Percentiles rank a stretch among this genome's conserved stretches.
Conservation (phyloP, 2,329 filamentous ascomycete species). For the Botryotinia convoluta region DNA sequence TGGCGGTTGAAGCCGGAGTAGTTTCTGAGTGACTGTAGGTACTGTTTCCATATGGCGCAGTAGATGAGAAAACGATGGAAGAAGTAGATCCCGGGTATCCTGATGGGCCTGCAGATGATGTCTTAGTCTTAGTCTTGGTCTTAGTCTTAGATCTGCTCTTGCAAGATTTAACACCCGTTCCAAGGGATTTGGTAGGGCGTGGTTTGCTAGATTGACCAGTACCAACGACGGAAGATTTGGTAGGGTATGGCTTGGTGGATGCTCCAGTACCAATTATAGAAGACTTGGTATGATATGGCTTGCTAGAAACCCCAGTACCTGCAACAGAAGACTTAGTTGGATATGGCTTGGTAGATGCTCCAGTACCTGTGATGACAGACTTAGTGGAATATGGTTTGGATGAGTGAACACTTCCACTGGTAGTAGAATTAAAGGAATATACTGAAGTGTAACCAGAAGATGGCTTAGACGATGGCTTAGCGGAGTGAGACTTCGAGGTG, state of each 20-base stretch:
- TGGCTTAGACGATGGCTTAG: not conserved
- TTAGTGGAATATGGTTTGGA: not conserved
- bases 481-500: not conserved
- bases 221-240: not conserved
- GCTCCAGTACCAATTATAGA: not conserved
- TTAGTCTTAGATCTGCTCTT: not conserved
- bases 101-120: not conserved
- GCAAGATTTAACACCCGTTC: not conserved
- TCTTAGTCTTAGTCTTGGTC: slow-evolving; percentile 21
- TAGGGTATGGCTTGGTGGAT: not conserved
- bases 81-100: not conserved
- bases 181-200: not conserved
- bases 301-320: not conserved
- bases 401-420: not conserved
- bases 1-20: not conserved
- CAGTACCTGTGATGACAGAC: not conserved
- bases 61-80: not conserved
- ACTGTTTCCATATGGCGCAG: slow-evolving; percentile 15
- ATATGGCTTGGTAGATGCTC: not conserved
- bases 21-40: slow-evolving; percentile 1
- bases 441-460: slow-evolving; percentile 16
- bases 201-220: not conserved
- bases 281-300: not conserved
- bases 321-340: not conserved
- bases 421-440: not conserved